A percentile compares a stretch with the other conserved stretches of the same genome.
These are phyloP conservation scores for Cornus controversa DNA, from an alignment of 148 eudicot species.

Conservation along the genomic window DNA sequence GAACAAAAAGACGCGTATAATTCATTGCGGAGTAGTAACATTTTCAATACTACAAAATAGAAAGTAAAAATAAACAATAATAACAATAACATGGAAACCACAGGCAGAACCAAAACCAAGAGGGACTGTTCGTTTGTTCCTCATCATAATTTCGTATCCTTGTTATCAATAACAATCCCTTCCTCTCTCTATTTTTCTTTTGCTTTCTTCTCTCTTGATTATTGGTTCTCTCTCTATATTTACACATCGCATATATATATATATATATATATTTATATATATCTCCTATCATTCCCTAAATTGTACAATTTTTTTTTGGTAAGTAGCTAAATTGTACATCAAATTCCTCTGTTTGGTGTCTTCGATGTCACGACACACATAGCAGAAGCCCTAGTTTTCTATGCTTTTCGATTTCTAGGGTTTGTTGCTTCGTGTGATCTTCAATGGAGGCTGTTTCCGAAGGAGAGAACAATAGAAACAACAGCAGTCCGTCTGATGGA, in stretches of 20 bases:
- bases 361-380: neutral
- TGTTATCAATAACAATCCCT: no score
- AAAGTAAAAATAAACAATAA: neutral
- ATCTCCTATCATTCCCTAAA: neutral
- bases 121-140: neutral
- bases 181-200: no score
- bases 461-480: constrained; percentile 25
- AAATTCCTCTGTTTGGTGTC: neutral
- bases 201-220: constrained; percentile 7
- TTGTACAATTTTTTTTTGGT: neutral
- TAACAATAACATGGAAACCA: constrained; percentile 18
- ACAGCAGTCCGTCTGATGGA: constrained; percentile 21
- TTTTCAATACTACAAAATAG: neutral
- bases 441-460: constrained; percentile 45
- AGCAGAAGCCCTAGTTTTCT: constrained; percentile 22
- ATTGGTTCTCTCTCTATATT: constrained; percentile 15
- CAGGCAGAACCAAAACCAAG: neutral
- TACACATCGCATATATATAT: constrained; percentile 6
- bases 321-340: neutral
- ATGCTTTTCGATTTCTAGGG: constrained; percentile 20
- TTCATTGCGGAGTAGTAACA: neutral
- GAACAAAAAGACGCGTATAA: neutral
- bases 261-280: neutral
- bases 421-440: constrained; percentile 26
- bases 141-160: neutral